These are phyloP conservation scores for Gossypium aridum DNA, from an alignment of 441 rosid species.

Conservation along the genomic window DNA sequence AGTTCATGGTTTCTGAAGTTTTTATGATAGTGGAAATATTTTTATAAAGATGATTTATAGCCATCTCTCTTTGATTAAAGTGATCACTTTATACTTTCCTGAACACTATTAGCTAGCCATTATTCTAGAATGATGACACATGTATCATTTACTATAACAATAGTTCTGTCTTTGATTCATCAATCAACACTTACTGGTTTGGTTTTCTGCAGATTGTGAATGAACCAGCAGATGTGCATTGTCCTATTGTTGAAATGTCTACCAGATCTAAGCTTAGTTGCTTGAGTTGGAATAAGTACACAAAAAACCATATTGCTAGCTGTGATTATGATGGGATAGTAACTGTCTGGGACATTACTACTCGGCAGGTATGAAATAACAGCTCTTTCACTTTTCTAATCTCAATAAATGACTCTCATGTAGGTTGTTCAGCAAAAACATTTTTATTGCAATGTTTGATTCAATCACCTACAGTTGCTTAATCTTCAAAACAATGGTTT, in stretches of 20 bases:
- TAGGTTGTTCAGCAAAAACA: background rate
- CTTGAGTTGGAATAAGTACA: conserved; percentile 40
- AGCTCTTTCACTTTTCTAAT: conserved; percentile 2
- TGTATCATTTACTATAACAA: background rate
- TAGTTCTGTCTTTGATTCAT: background rate
- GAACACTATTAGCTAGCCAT: background rate
- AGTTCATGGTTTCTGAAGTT: conserved; percentile 6
- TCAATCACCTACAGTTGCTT: background rate
- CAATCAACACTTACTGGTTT: background rate
- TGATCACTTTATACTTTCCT: background rate
- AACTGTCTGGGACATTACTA: conserved; percentile 30
- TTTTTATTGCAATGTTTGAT: background rate
- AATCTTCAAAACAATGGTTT: background rate
- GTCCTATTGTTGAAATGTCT: conserved; percentile 34
- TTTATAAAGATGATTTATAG: background rate
- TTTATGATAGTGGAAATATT: background rate
- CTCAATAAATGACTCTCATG: background rate
- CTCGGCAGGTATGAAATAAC: conserved; percentile 27
- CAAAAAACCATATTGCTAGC: conserved; percentile 30
- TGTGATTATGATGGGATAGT: conserved; percentile 42
- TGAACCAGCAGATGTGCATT: conserved; percentile 33
- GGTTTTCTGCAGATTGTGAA: conserved; percentile 25
- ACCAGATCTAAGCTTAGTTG: conserved; percentile 37
- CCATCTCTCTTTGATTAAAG: background rate
- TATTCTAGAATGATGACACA: background rate